Evolutionary conservation across 2,329 filamentous ascomycete genomes (phyloP).

Genomic region (Penicillium sclerotiorum): DNA sequence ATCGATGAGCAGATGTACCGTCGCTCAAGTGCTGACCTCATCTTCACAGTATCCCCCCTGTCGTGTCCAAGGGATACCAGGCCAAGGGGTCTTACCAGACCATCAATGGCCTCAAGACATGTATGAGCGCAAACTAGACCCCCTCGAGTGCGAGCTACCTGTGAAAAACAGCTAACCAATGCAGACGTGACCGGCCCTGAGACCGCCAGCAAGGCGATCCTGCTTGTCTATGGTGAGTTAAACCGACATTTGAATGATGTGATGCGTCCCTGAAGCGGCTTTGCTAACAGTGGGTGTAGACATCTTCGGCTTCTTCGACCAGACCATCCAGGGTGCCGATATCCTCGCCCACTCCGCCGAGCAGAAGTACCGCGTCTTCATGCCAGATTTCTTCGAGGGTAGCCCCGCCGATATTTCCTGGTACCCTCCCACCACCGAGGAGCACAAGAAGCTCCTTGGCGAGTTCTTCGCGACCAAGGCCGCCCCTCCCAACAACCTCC

Average conservation of each 20-base stretch:
- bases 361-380: slow-evolving; percentile 79
- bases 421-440: slow-evolving; percentile 63
- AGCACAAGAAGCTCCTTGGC: slow-evolving; percentile 62
- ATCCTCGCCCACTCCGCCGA: slow-evolving; percentile 63
- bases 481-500: slow-evolving; percentile 60
- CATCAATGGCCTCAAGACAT: slow-evolving; percentile 65
- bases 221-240: slow-evolving; percentile 55
- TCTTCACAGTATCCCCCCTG: slow-evolving; percentile 42
- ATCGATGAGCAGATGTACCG: no score
- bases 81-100: slow-evolving; percentile 62
- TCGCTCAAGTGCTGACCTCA: slow-evolving; percentile 1
- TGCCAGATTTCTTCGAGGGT: slow-evolving; percentile 89
- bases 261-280: no score
- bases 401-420: slow-evolving; percentile 65
- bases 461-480: slow-evolving; percentile 61
- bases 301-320: slow-evolving; percentile 66
- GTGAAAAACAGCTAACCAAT: slow-evolving; percentile 1
- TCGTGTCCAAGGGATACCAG: slow-evolving; percentile 52
- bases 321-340: slow-evolving; percentile 65
- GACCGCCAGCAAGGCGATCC: slow-evolving; percentile 58
- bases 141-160: not conserved
- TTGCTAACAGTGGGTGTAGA: slow-evolving; percentile 44
- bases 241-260: not conserved
- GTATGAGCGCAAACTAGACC: slow-evolving; percentile 35
- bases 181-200: slow-evolving; percentile 60